Evolutionary conservation across 768 basidiomycete species (phyloP).

Genomic region (Candolleomyces aberdarensis): DNA sequence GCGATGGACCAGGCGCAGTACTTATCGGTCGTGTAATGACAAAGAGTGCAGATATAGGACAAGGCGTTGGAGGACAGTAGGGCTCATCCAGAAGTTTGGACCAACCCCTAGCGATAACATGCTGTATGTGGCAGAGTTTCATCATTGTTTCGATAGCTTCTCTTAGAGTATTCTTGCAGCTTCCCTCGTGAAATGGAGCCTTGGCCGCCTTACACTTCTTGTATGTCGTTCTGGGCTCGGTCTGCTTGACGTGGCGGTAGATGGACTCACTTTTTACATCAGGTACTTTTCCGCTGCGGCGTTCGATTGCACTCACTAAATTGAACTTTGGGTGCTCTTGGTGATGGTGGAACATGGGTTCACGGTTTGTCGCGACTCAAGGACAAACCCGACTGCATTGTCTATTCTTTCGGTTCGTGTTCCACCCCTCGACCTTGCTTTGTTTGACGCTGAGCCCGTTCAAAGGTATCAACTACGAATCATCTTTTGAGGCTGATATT

Average conservation of each 20-base stretch:
- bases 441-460: not conserved
- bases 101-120: slow-evolving; percentile 44
- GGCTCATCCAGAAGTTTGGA: slow-evolving; percentile 53
- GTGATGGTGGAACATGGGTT: slow-evolving; percentile 71
- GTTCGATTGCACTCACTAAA: slow-evolving; percentile 50
- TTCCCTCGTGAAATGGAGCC: slow-evolving; percentile 51
- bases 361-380: slow-evolving; percentile 58
- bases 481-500: slow-evolving; percentile 61
- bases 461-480: slow-evolving; percentile 52
- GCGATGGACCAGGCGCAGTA: slow-evolving; percentile 20
- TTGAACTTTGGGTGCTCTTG: slow-evolving; percentile 47
- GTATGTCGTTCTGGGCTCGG: slow-evolving; percentile 30
- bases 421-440: slow-evolving; percentile 3
- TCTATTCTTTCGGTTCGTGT: slow-evolving; percentile 59
- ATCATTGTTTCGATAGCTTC: not conserved
- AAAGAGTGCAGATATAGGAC: slow-evolving; percentile 39
- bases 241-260: not conserved
- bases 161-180: slow-evolving; percentile 24
- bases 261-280: slow-evolving; percentile 17
- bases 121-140: slow-evolving; percentile 31
- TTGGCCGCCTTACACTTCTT: slow-evolving; percentile 57
- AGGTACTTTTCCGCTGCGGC: slow-evolving; percentile 55
- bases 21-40: slow-evolving; percentile 12
- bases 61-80: slow-evolving; percentile 35
- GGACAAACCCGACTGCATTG: slow-evolving; percentile 51